A percentile compares a stretch with the other conserved stretches of the same genome.
phyloP scores from a whole-genome alignment of 2,329 filamentous ascomycete genomes.

The Blastomyces gilchristii region DNA sequence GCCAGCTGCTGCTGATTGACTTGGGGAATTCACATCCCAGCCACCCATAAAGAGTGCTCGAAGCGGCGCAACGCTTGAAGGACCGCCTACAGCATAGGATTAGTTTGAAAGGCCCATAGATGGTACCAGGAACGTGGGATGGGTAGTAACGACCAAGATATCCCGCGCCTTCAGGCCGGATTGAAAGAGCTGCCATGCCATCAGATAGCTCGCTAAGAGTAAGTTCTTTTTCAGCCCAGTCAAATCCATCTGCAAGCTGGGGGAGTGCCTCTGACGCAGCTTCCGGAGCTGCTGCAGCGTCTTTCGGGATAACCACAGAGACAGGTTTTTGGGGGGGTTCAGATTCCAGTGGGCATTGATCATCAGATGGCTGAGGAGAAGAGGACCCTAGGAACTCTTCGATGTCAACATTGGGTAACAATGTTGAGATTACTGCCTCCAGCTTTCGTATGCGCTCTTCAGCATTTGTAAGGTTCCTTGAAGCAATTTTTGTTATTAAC shows the following conservation, averaged over 20 bases:
- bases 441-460: conserved; percentile 12
- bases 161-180: conserved; percentile 31
- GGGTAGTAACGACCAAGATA: conserved; percentile 27
- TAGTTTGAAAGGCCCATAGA: not conserved
- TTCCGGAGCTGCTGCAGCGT: not conserved
- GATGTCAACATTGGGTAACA: conserved; percentile 27
- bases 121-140: not conserved
- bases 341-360: conserved; percentile 6
- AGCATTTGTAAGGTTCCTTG: conserved; percentile 14
- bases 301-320: not conserved
- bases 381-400: conserved; percentile 24
- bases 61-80: conserved; percentile 32
- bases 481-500: not conserved
- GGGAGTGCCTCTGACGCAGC: conserved; percentile 2
- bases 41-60: conserved; percentile 21
- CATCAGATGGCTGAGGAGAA: conserved; percentile 36
- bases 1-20: not conserved
- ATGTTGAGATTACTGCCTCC: conserved; percentile 10
- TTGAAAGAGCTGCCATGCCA: conserved; percentile 27
- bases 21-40: conserved; percentile 1
- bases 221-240: conserved; percentile 32
- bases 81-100: conserved; percentile 21
- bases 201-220: conserved; percentile 31
- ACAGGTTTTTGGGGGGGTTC: not conserved
- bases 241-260: conserved; percentile 18